These are phyloP conservation scores for Imleria badia DNA, from an alignment of 768 basidiomycete species.

Conservation along the genomic window DNA sequence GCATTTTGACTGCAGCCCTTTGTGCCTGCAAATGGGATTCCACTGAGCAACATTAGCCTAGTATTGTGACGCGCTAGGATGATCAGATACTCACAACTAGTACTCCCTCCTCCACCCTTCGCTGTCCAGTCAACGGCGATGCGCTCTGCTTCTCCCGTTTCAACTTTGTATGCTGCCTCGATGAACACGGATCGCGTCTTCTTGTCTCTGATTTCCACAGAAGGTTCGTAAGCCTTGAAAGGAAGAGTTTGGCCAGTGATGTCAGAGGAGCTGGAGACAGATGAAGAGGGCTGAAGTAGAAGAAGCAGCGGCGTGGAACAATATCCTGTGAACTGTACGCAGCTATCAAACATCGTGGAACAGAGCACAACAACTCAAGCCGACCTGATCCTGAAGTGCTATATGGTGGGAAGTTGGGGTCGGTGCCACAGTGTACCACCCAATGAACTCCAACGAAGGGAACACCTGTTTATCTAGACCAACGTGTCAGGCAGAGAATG, in stretches of 20 bases:
- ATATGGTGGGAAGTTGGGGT: slow-evolving; percentile 75
- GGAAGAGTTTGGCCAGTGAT: slow-evolving; percentile 77
- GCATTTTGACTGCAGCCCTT: slow-evolving; percentile 94
- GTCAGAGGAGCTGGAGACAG: slow-evolving; percentile 44
- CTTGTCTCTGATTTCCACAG: slow-evolving; percentile 80
- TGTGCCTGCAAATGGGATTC: slow-evolving; percentile 89
- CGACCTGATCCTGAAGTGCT: slow-evolving; percentile 81
- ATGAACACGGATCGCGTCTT: slow-evolving; percentile 78
- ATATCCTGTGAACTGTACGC: slow-evolving; percentile 72
- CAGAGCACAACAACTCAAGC: neutral
- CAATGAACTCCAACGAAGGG: slow-evolving; percentile 94
- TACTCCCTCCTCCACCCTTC: slow-evolving; percentile 78
- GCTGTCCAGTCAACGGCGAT: slow-evolving; percentile 98
- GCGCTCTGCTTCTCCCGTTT: slow-evolving; percentile 97
- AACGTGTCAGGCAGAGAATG: slow-evolving; percentile 5
- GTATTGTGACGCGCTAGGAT: neutral
- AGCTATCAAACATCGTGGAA: neutral
- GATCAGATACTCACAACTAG: slow-evolving; percentile 57
- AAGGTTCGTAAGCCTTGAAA: slow-evolving; percentile 91
- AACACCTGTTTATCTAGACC: slow-evolving; percentile 93
- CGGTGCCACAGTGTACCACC: slow-evolving; percentile 93
- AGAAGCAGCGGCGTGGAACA: slow-evolving; percentile 90
- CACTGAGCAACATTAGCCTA: slow-evolving; percentile 48
- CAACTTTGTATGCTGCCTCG: slow-evolving; percentile 83
- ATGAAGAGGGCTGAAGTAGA: slow-evolving; percentile 59